These are phyloP conservation scores for Oenanthe javanica DNA, from an alignment of 140 eudicot genomes.

Conservation along the genomic window DNA sequence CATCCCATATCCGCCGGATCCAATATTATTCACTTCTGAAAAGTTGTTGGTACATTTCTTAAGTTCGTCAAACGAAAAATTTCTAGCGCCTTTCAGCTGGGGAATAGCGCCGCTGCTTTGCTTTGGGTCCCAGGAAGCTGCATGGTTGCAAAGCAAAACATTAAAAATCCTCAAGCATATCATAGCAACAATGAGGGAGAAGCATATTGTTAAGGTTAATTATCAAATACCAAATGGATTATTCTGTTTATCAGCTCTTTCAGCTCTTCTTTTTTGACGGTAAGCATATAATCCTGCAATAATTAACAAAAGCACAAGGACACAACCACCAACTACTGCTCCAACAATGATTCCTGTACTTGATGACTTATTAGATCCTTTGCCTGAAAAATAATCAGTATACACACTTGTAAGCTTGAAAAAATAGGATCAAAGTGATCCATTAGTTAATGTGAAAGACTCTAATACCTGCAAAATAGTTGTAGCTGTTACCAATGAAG, in stretches of 20 bases:
- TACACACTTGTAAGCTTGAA: neutral
- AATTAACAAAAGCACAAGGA: slow-evolving; percentile 33
- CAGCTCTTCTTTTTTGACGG: slow-evolving; percentile 50
- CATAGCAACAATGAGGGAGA: neutral
- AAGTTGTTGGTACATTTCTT: slow-evolving; percentile 60
- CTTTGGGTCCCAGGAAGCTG: slow-evolving; percentile 67
- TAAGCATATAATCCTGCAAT: slow-evolving; percentile 53
- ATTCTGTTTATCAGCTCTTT: slow-evolving; percentile 34
- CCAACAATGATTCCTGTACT: slow-evolving; percentile 36
- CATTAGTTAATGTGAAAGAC: neutral
- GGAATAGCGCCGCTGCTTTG: slow-evolving; percentile 47
- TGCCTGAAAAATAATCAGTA: slow-evolving; percentile 10
- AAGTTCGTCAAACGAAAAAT: slow-evolving; percentile 72
- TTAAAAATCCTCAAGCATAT: neutral
- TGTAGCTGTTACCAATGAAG: slow-evolving; percentile 33
- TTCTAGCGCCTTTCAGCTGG: slow-evolving; percentile 59
- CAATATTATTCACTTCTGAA: slow-evolving; percentile 47
- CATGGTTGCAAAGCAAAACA: slow-evolving; percentile 13
- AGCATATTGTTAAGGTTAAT: neutral
- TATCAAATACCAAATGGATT: slow-evolving; percentile 48
- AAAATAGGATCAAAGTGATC: neutral
- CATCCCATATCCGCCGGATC: slow-evolving; percentile 88
- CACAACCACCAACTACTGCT: slow-evolving; percentile 37
- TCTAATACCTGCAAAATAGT: slow-evolving; percentile 31
- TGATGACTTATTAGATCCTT: slow-evolving; percentile 24